A percentile compares a stretch with the other conserved stretches of the same genome.
phyloP scores from a whole-genome alignment of 371 early-diverging fungal species.

The Circinella minor region DNA sequence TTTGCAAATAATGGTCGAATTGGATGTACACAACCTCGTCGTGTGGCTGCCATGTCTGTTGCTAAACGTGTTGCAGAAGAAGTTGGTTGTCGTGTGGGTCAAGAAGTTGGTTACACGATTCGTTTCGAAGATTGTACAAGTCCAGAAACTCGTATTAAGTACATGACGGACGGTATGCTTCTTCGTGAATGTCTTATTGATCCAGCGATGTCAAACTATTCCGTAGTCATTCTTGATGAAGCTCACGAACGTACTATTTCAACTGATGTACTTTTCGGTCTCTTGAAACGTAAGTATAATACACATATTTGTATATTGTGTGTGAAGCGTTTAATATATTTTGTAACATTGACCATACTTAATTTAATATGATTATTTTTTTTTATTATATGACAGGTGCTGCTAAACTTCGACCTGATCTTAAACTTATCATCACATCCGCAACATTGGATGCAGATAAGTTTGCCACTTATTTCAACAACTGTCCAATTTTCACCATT shows the following conservation, averaged over 20 bases:
- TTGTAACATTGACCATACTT: no score
- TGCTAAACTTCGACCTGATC: slow-evolving; percentile 81
- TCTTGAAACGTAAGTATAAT: slow-evolving; percentile 73
- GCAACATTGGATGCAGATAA: slow-evolving; percentile 98
- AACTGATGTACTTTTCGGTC: slow-evolving; percentile 98
- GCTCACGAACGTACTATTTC: slow-evolving; percentile 99
- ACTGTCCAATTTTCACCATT: slow-evolving; percentile 96
- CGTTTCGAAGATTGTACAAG: slow-evolving; percentile 98
- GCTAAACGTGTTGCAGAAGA: slow-evolving; percentile 99
- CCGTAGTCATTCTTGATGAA: slow-evolving; percentile 98
- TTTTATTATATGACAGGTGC: slow-evolving; percentile 52
- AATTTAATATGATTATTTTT: not conserved
- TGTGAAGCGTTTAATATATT: no score
- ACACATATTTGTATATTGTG: no score
- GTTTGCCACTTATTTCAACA: slow-evolving; percentile 86
- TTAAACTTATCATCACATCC: slow-evolving; percentile 95
- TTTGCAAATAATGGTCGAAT: slow-evolving; percentile 86
- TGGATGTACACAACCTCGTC: slow-evolving; percentile 99
- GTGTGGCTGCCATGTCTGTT: slow-evolving; percentile 99
- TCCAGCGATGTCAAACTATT: slow-evolving; percentile 82
- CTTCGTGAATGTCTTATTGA: slow-evolving; percentile 96
- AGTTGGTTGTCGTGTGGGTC: slow-evolving; percentile 93
- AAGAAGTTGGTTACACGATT: slow-evolving; percentile 98
- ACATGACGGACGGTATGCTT: slow-evolving; percentile 99
- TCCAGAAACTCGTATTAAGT: slow-evolving; percentile 94